phyloP scores from a whole-genome alignment of 306 rosid genomes.

The Ochetophila trinervis region DNA sequence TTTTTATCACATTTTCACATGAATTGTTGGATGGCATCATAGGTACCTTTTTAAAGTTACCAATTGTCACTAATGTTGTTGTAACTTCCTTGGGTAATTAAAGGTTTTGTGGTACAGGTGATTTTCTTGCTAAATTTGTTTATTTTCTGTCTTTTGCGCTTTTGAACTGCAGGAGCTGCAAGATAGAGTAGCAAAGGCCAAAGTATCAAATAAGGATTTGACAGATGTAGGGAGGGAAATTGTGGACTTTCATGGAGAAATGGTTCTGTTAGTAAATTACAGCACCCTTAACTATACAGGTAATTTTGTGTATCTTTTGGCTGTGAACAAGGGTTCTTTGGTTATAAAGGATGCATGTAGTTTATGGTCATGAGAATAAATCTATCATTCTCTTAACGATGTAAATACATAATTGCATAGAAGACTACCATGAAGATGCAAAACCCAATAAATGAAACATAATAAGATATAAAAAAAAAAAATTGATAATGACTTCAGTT shows the following conservation, averaged over 20 bases:
- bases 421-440: no score
- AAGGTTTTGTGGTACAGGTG: not conserved
- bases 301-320: constrained; percentile 23
- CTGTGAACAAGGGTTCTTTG: constrained; percentile 27
- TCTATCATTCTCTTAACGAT: not conserved
- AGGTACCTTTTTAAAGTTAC: no score
- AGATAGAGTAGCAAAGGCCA: constrained; percentile 49
- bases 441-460: no score
- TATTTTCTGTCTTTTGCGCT: constrained; percentile 3
- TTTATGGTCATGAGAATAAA: not conserved
- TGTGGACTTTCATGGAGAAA: constrained; percentile 92
- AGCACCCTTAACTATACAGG: constrained; percentile 87
- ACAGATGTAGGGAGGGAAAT: constrained; percentile 62
- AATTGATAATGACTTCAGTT: no score
- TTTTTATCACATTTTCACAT: no score
- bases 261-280: constrained; percentile 87
- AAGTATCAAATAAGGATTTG: constrained; percentile 57
- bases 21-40: no score
- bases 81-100: not conserved
- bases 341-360: not conserved
- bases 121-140: not conserved
- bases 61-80: not conserved
- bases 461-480: no score
- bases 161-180: constrained; percentile 60
- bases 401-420: not conserved